Evolutionary conservation across 345 rosid genomes (phyloP), one percentile per base, ranked within the genome.

Genomic region (Orychophragmus violaceus): DNA sequence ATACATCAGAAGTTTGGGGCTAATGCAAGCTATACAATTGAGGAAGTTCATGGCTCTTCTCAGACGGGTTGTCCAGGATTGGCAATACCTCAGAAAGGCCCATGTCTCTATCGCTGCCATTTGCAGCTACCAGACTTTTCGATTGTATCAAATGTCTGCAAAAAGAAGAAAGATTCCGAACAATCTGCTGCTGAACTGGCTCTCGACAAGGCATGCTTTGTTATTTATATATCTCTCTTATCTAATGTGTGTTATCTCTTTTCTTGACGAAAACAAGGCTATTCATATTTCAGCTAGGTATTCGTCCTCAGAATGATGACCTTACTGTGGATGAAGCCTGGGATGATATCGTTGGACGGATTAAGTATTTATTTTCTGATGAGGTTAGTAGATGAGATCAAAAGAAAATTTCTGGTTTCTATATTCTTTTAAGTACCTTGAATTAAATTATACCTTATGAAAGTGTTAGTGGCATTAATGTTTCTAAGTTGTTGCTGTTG

Each of bases 151-250:
- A 86, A 59, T 17, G 76, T 74, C 5, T 90, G 74, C 46, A 83
- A 69, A 74, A 93, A 81, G 79, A 93, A 93, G 80, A 90, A 93
- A 76, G 97, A 93, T 16, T 88, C 98, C 0, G 97, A 93, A 79
- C 98, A 86, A 63, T 82, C 83, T 79, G 97, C 97, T 71, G 97
- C 97, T 45, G 83, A 93, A 80, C 69, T 82, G 75, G 98, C 96
- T 45, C 57, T 93, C n/a, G 77, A 83, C 30, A 85, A 77, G 90
- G 98, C 88, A 70, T 30, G 69, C 6, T 17, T 56, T 29, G 12
- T 55, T 10, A 5, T 66, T 48, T 66, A 4, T 56, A 17, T 5
- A 9, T 45, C 1, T 49, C 14, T 45, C 55, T 37, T 39, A 2
- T 70, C 33, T 58, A 5, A 6, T 56, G 9, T 56, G 9, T 63